phyloP scores from a whole-genome alignment of 2,329 filamentous ascomycete genomes.

The Fusarium sp. region DNA sequence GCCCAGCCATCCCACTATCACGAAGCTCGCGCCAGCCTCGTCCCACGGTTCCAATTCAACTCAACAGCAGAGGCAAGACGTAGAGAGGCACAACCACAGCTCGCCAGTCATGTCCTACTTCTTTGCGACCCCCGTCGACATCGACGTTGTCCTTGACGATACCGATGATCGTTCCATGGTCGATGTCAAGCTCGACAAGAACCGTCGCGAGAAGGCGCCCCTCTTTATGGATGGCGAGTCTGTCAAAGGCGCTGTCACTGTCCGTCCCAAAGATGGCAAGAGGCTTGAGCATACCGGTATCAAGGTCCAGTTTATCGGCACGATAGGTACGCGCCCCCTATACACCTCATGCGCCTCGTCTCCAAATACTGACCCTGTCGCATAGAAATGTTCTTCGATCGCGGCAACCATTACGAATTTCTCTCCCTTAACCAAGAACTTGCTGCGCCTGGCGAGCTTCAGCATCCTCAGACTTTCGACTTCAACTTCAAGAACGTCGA shows the following conservation, averaged over 20 bases:
- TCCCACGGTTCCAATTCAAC: slow-evolving; percentile 28
- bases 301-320: slow-evolving; percentile 99
- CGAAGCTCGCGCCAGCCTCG: slow-evolving; percentile 32
- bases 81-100: not conserved
- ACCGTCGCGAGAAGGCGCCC: slow-evolving; percentile 94
- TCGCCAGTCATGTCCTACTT: slow-evolving; percentile 86
- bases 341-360: slow-evolving; percentile 19
- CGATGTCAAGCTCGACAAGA: slow-evolving; percentile 98
- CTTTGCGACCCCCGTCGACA: slow-evolving; percentile 98
- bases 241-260: slow-evolving; percentile 94
- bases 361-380: slow-evolving; percentile 14
- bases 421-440: slow-evolving; percentile 97
- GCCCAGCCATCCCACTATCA: slow-evolving; percentile 41
- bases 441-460: slow-evolving; percentile 94
- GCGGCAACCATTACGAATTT: slow-evolving; percentile 99
- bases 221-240: slow-evolving; percentile 99
- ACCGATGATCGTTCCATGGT: slow-evolving; percentile 94
- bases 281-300: slow-evolving; percentile 97
- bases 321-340: slow-evolving; percentile 76
- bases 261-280: slow-evolving; percentile 98
- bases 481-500: slow-evolving; percentile 99
- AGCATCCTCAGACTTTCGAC: slow-evolving; percentile 97
- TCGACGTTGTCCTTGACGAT: slow-evolving; percentile 97
- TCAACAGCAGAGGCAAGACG: slow-evolving; percentile 1
- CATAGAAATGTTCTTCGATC: slow-evolving; percentile 99